A percentile compares a stretch with the other conserved stretches of the same genome.
phyloP scores from a whole-genome alignment of 305 asterid species.

The Rubia peregrina region DNA sequence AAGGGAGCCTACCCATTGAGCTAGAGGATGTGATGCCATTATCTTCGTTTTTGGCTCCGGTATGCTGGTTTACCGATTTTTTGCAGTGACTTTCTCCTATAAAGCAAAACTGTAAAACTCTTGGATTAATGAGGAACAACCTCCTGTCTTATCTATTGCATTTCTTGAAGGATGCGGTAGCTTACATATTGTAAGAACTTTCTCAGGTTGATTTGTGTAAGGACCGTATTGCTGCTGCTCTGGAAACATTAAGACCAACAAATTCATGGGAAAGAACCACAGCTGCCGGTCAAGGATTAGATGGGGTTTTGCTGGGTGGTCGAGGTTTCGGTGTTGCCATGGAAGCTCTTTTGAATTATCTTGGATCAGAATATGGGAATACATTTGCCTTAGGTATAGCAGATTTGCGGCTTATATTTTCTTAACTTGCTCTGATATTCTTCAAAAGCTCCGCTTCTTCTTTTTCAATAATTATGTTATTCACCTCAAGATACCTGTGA shows the following conservation, averaged over 20 bases:
- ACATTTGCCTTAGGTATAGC: conserved; percentile 76
- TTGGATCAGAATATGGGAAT: conserved; percentile 94
- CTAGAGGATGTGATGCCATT: conserved; percentile 97
- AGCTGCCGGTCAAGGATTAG: conserved; percentile 83
- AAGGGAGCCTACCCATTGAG: conserved; percentile 59
- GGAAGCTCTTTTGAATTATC: conserved; percentile 83
- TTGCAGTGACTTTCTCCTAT: not conserved
- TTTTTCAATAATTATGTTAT: not conserved
- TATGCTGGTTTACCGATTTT: conserved; percentile 28
- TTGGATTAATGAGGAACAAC: not conserved
- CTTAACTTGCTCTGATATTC: conserved; percentile 2
- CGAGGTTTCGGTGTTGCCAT: conserved; percentile 94
- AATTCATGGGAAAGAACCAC: conserved; percentile 91
- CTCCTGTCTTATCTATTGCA: not conserved
- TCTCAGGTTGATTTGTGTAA: conserved; percentile 86
- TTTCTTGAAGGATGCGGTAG: conserved; percentile 10
- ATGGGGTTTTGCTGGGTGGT: conserved; percentile 88
- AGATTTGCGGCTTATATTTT: conserved; percentile 3
- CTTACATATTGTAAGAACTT: conserved; percentile 12
- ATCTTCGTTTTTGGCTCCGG: conserved; percentile 92
- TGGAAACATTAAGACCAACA: conserved; percentile 84
- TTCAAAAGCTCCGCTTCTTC: not conserved
- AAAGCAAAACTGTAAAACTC: not conserved
- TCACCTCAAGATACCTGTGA: conserved; percentile 9
- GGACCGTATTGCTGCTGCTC: conserved; percentile 82